These are phyloP conservation scores for Chionographis japonica DNA, from an alignment of 106 monocot species.

Conservation along the genomic window DNA sequence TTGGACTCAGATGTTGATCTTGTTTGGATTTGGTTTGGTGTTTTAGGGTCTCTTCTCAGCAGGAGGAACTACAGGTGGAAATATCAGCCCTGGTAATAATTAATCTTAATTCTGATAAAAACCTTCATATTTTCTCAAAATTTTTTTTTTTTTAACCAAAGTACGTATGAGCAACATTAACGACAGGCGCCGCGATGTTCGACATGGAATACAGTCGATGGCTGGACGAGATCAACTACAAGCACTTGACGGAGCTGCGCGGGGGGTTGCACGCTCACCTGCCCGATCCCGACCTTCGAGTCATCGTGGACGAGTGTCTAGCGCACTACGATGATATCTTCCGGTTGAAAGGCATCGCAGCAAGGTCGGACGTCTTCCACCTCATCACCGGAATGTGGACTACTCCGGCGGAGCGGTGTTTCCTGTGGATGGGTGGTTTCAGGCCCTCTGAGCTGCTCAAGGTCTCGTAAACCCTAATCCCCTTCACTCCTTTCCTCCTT, in stretches of 20 bases:
- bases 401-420: conserved; percentile 50
- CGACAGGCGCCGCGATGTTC: conserved; percentile 46
- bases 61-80: conserved; percentile 49
- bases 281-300: conserved; percentile 36
- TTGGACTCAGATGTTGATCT: not conserved
- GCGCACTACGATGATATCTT: conserved; percentile 51
- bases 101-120: not conserved
- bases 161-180: not conserved
- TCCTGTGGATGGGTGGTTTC: conserved; percentile 63
- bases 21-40: not conserved
- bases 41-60: conserved; percentile 65
- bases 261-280: conserved; percentile 43
- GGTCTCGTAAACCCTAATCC: conserved; percentile 9
- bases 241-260: conserved; percentile 47
- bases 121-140: no score
- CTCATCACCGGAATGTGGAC: conserved; percentile 62
- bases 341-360: conserved; percentile 31
- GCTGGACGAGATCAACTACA: conserved; percentile 44
- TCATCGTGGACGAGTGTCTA: conserved; percentile 43
- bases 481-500: no score
- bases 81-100: conserved; percentile 62
- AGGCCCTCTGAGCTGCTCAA: conserved; percentile 54
- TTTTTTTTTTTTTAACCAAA: no score
- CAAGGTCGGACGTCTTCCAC: conserved; percentile 52
- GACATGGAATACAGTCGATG: conserved; percentile 58